phyloP scores from a whole-genome alignment of 345 rosid species.

The Pseudoturritis turrita region DNA sequence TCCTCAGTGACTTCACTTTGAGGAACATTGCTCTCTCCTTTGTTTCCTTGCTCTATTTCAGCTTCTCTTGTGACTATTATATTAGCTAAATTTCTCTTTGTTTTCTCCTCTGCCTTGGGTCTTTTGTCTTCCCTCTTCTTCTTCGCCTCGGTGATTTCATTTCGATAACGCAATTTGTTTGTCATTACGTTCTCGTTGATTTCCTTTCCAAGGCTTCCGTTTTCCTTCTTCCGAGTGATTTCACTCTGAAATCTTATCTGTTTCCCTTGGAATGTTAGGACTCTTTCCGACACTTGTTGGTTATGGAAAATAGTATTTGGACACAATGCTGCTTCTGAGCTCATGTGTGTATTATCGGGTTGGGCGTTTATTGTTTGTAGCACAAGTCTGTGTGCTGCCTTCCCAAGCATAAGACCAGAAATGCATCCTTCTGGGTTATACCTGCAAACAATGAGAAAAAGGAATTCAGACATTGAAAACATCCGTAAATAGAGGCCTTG shows the following conservation, averaged over 20 bases:
- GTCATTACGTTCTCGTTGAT: neutral
- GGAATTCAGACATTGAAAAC: neutral
- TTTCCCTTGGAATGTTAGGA: neutral
- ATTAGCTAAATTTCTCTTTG: neutral
- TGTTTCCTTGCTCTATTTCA: neutral
- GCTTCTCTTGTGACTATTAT: neutral
- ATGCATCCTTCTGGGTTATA: conserved; percentile 50
- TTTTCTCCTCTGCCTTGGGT: neutral
- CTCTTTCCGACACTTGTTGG: neutral
- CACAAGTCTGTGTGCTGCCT: conserved; percentile 68
- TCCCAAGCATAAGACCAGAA: conserved; percentile 63
- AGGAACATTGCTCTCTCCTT: too few species aligned
- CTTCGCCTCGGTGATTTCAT: neutral
- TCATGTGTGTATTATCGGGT: conserved; percentile 19
- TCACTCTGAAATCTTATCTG: neutral
- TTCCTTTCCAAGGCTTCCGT: neutral
- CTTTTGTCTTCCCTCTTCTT: neutral
- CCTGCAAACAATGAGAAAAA: conserved; percentile 44
- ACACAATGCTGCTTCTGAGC: conserved; percentile 11
- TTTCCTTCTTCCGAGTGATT: neutral
- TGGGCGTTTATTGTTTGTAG: conserved; percentile 53
- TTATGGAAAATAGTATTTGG: conserved; percentile 18
- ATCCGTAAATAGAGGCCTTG: neutral
- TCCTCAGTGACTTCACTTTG: too few species aligned
- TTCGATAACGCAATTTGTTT: too few species aligned